Conservation (phyloP, 305 asterid species). For the Fraxinus paxiana region DNA sequence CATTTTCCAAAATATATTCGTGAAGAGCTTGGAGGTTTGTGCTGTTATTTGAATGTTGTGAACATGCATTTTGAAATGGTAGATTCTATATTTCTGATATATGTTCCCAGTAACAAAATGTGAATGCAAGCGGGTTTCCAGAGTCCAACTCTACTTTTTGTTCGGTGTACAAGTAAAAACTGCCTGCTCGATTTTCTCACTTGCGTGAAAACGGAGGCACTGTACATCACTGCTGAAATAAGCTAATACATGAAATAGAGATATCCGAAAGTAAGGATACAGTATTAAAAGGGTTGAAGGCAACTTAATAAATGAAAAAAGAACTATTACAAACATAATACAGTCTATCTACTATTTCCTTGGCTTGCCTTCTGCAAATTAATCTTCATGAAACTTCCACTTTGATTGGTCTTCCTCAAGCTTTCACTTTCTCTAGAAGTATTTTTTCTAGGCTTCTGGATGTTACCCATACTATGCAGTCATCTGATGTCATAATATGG, state of each 20-base stretch:
- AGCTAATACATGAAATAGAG: background rate
- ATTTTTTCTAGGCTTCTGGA: constrained; percentile 2
- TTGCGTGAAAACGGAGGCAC: background rate
- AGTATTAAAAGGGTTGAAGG: constrained; percentile 5
- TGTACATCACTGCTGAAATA: background rate
- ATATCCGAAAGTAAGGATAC: background rate
- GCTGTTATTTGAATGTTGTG: constrained; percentile 19
- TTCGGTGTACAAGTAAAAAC: background rate
- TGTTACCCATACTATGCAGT: background rate
- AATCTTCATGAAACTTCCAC: constrained; percentile 1
- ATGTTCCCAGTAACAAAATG: constrained; percentile 7
- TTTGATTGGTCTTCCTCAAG: constrained; percentile 11
- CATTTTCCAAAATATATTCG: constrained; percentile 80
- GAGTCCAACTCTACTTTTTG: background rate
- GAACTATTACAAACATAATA: background rate
- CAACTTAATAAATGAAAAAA: background rate
- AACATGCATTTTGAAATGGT: constrained; percentile 13
- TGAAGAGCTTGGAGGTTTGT: constrained; percentile 83
- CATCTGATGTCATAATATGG: background rate
- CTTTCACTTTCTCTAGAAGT: background rate
- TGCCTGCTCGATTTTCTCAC: background rate
- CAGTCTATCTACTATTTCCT: constrained; percentile 5
- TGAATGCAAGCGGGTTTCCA: background rate
- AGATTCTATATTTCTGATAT: constrained; percentile 2
- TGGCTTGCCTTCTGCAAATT: constrained; percentile 6